Evolutionary conservation across 2,329 filamentous ascomycete genomes (phyloP).

Genomic region (Venturia asperata): DNA sequence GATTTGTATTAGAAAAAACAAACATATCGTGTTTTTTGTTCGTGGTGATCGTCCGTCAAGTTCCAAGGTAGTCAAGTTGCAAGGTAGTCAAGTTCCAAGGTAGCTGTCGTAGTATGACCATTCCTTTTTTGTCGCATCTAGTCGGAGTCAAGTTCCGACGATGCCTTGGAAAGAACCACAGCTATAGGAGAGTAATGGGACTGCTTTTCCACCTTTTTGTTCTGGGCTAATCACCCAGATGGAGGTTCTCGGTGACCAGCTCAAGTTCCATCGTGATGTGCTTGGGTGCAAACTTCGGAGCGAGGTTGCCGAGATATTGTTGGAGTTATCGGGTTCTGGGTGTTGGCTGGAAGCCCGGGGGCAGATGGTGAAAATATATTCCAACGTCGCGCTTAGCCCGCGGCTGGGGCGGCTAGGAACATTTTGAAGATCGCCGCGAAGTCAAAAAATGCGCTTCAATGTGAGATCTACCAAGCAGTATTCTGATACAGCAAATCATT

Average conservation of each 20-base stretch:
- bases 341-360: not conserved
- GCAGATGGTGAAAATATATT: not conserved
- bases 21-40: no score
- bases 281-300: not conserved
- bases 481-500: not conserved
- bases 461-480: not conserved
- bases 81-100: no score
- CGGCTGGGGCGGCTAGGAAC: not conserved
- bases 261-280: not conserved
- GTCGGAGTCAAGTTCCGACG: no score
- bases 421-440: slow-evolving; percentile 1
- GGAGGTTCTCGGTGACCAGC: not conserved
- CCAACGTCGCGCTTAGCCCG: not conserved
- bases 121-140: no score
- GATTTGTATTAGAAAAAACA: no score
- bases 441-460: slow-evolving; percentile 1
- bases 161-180: no score
- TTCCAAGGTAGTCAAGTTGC: no score
- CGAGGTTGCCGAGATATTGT: not conserved
- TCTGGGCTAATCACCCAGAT: not conserved
- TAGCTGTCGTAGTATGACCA: no score
- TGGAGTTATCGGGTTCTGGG: not conserved
- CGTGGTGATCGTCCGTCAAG: no score
- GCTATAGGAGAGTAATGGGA: no score
- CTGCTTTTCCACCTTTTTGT: no score